Conservation (phyloP, 495 filamentous ascomycete species). For the Penicillium desertorum region DNA sequence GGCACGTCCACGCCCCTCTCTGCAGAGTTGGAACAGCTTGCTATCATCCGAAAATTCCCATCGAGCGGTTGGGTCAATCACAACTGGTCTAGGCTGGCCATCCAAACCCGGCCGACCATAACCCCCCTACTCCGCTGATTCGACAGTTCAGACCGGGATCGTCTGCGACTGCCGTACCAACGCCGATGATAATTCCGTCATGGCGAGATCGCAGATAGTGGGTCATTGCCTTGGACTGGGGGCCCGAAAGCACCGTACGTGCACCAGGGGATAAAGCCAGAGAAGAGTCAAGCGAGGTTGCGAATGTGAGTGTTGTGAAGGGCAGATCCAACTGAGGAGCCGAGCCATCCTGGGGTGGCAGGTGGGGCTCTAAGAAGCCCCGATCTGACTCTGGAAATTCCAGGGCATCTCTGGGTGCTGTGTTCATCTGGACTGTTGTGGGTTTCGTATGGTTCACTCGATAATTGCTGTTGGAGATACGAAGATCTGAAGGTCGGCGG, state of each 20-base stretch:
- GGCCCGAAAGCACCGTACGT: conserved; percentile 76
- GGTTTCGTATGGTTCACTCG: background rate
- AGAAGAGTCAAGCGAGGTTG: conserved; percentile 78
- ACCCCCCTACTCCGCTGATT: conserved; percentile 52
- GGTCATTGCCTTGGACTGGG: conserved; percentile 84
- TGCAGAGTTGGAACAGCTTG: conserved; percentile 65
- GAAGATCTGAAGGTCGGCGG: conserved; percentile 2
- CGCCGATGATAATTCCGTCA: conserved; percentile 83
- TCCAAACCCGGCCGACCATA: conserved; percentile 45
- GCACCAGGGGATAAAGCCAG: conserved; percentile 71
- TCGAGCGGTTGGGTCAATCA: conserved; percentile 70
- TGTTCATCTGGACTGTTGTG: conserved; percentile 5
- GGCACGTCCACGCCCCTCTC: conserved; percentile 61
- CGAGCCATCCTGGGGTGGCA: conserved; percentile 32
- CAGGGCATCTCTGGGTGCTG: conserved; percentile 32
- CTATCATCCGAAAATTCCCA: conserved; percentile 61
- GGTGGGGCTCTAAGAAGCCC: conserved; percentile 45
- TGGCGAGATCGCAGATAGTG: conserved; percentile 83
- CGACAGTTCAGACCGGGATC: conserved; percentile 83
- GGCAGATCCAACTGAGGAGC: conserved; percentile 29
- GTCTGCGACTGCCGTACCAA: conserved; percentile 79
- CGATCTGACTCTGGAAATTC: conserved; percentile 39
- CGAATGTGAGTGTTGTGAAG: conserved; percentile 84
- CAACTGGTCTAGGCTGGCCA: conserved; percentile 71
- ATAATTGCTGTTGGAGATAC: background rate